phyloP scores from a whole-genome alignment of 371 early-diverging fungal genomes.

The Lichtheimia ornata region DNA sequence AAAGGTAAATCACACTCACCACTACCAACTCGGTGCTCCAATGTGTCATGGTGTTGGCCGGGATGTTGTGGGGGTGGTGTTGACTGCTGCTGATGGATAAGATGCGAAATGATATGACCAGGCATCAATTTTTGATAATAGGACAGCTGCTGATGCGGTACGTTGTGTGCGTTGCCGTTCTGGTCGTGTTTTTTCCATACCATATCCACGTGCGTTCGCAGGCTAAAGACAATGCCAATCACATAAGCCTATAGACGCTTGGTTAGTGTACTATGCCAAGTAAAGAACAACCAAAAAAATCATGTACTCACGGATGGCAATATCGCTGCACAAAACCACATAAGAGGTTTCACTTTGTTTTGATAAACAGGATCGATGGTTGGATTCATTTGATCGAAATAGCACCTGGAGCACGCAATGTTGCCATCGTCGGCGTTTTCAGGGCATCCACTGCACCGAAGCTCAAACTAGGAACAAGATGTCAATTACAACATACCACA shows the following conservation, averaged over 20 bases:
- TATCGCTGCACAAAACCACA: conserved; percentile 86
- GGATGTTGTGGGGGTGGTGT: background rate
- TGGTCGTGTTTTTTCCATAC: conserved; percentile 72
- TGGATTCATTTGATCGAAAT: conserved; percentile 70
- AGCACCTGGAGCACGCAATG: conserved; percentile 63
- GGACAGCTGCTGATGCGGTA: background rate
- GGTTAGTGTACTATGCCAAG: background rate
- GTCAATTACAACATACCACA: no score
- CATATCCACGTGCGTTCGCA: conserved; percentile 87
- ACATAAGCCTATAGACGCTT: conserved; percentile 63
- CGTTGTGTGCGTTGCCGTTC: conserved; percentile 18
- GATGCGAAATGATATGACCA: conserved; percentile 43
- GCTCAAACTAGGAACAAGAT: conserved; percentile 48
- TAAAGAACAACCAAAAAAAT: background rate
- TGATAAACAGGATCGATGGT: conserved; percentile 82
- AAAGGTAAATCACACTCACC: background rate
- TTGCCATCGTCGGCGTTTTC: conserved; percentile 27
- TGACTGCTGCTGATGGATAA: conserved; percentile 34
- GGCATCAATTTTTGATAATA: conserved; percentile 42
- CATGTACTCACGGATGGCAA: conserved; percentile 63
- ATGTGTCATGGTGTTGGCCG: background rate
- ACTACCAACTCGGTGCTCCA: conserved; percentile 16
- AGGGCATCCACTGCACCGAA: conserved; percentile 62
- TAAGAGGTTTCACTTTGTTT: conserved; percentile 79
- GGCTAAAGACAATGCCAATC: conserved; percentile 90